Percentiles rank a stretch among this genome's conserved stretches.
These are phyloP conservation scores for Megacollybia marginata DNA, from an alignment of 768 basidiomycete genomes.

Conservation along the genomic window DNA sequence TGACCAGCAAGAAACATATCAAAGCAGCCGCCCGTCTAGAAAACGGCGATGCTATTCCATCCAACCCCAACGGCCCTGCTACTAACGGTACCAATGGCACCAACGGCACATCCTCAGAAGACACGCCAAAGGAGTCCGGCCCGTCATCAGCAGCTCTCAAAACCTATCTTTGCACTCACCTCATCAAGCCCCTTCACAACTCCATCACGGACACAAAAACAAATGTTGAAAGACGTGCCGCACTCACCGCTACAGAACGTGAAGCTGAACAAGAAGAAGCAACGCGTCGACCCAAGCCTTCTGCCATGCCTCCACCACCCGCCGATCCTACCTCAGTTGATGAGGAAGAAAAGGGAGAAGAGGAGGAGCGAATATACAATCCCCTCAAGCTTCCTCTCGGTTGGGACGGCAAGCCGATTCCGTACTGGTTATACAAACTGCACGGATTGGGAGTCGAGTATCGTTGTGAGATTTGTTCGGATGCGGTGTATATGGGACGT, in stretches of 20 bases:
- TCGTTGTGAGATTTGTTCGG: slow-evolving; percentile 95
- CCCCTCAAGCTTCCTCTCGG: slow-evolving; percentile 94
- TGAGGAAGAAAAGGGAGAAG: slow-evolving; percentile 71
- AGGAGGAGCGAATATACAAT: slow-evolving; percentile 96
- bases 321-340: slow-evolving; percentile 20
- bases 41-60: slow-evolving; percentile 32
- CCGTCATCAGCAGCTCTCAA: slow-evolving; percentile 43
- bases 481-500: slow-evolving; percentile 94
- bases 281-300: slow-evolving; percentile 39
- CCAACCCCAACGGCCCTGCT: slow-evolving; percentile 54
- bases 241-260: slow-evolving; percentile 94
- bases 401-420: slow-evolving; percentile 99
- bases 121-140: no score
- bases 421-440: slow-evolving; percentile 97
- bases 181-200: slow-evolving; percentile 57
- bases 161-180: slow-evolving; percentile 60
- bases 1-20: slow-evolving; percentile 92
- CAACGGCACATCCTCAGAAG: slow-evolving; percentile 23
- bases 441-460: slow-evolving; percentile 99
- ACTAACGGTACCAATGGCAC: slow-evolving; percentile 21
- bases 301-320: slow-evolving; percentile 35
- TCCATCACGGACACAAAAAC: slow-evolving; percentile 86
- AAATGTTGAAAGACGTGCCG: slow-evolving; percentile 94
- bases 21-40: slow-evolving; percentile 82
- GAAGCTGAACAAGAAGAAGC: slow-evolving; percentile 88